Evolutionary conservation across 768 basidiomycete genomes (phyloP).

Genomic region (Rhizopogon vesiculosus): DNA sequence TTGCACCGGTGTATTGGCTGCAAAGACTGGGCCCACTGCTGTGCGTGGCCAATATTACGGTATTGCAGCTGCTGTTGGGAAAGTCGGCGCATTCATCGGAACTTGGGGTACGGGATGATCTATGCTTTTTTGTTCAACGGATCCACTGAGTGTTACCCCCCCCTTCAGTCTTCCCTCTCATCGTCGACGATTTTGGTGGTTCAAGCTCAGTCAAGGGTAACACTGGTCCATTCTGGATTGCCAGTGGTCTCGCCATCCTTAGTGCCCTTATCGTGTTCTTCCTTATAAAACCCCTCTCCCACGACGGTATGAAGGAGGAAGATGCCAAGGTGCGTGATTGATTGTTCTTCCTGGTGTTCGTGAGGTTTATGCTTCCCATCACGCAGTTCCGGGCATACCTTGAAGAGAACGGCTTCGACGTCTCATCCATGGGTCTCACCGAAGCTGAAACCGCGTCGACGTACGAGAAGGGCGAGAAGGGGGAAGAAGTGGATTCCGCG

Average conservation of each 20-base stretch:
- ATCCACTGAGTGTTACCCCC: background rate
- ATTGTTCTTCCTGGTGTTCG: background rate
- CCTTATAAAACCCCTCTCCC: slow-evolving; percentile 68
- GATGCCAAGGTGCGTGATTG: slow-evolving; percentile 51
- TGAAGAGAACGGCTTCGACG: slow-evolving; percentile 75
- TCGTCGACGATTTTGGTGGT: slow-evolving; percentile 66
- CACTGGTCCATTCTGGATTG: slow-evolving; percentile 87
- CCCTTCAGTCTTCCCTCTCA: slow-evolving; percentile 54
- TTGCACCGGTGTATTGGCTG: slow-evolving; percentile 78
- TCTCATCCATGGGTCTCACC: slow-evolving; percentile 59
- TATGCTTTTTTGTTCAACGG: background rate
- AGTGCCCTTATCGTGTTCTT: slow-evolving; percentile 71
- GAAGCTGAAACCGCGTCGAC: slow-evolving; percentile 19
- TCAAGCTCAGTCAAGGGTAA: slow-evolving; percentile 47
- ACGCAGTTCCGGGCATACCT: slow-evolving; percentile 81
- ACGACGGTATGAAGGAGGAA: slow-evolving; percentile 78
- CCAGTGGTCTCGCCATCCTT: slow-evolving; percentile 76
- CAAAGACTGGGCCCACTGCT: slow-evolving; percentile 83
- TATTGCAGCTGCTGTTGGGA: slow-evolving; percentile 79
- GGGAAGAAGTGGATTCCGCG: slow-evolving; percentile 12
- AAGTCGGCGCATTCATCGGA: slow-evolving; percentile 79
- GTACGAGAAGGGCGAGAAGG: slow-evolving; percentile 10
- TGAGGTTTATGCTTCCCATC: background rate
- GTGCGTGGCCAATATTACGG: slow-evolving; percentile 86
- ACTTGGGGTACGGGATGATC: slow-evolving; percentile 58